Conservation (phyloP, 441 rosid genomes). For the Adansonia madagascariensis region DNA sequence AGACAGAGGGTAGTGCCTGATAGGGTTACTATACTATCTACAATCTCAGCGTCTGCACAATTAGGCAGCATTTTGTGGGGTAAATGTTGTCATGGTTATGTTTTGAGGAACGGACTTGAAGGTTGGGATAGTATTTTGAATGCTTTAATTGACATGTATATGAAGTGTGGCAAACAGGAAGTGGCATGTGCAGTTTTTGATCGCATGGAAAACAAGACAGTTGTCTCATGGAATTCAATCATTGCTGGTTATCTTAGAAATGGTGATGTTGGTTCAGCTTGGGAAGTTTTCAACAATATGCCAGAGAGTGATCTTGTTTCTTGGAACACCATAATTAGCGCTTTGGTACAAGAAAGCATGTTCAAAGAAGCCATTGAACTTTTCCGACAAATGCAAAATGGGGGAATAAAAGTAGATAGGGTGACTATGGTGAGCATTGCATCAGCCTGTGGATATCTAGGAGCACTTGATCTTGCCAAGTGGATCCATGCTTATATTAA, state of each 20-base stretch:
- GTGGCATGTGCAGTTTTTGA: conserved; percentile 51
- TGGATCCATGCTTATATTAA: conserved; percentile 52
- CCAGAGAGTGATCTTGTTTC: conserved; percentile 58
- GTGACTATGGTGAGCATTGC: conserved; percentile 61
- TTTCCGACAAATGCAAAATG: conserved; percentile 51
- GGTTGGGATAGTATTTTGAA: conserved; percentile 59
- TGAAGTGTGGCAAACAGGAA: conserved; percentile 60
- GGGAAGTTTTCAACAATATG: conserved; percentile 52
- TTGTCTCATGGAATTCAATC: conserved; percentile 71
- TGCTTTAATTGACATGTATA: conserved; percentile 68
- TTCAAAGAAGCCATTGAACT: conserved; percentile 59
- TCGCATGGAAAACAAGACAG: conserved; percentile 54
- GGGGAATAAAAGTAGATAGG: conserved; percentile 47
- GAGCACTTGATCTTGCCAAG: conserved; percentile 60
- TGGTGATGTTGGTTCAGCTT: conserved; percentile 52
- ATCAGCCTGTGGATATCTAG: conserved; percentile 61
- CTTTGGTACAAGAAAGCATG: conserved; percentile 52
- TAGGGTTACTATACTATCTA: conserved; percentile 60
- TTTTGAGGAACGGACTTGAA: conserved; percentile 63
- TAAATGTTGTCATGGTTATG: conserved; percentile 62
- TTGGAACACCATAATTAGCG: conserved; percentile 59
- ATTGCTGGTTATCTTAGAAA: conserved; percentile 57
- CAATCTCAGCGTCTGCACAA: conserved; percentile 61
- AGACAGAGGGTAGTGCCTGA: conserved; percentile 51
- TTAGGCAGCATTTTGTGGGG: conserved; percentile 45